Base-by-base conservation (phyloP, 2,329 filamentous ascomycete species). In the Cladobotryum protrusum region DNA sequence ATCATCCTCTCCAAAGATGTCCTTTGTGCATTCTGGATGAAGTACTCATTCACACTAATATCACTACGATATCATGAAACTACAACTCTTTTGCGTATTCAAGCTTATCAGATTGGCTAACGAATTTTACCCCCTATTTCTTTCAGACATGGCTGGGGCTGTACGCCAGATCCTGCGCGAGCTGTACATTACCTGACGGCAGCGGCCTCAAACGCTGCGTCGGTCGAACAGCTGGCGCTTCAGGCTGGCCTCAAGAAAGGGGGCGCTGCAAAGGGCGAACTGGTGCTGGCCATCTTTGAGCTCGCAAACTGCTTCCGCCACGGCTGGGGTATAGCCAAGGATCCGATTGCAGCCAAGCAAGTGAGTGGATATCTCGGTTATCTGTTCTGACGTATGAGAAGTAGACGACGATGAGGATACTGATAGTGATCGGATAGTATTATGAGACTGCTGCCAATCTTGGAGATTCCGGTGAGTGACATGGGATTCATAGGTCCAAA, bases 371-470 rank as follows among this genome's bases (percentile, higher is more conserved):
- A n/a, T 40, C 50, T 29, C 24, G 24, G 24, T 29, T 29, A 29
- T 29, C 24, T 8, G 24, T 29, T 4, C 24, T 29, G 24, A 29
- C 24, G 24, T 29, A 8, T 29, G 24, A 5, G 24, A 29, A 2
- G 11, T 29, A 8, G 76, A 77, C 59, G 44, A 34, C 24, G 18
- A 29, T 49, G 40, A 51, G 35, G 37, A 45, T 51, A 35, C 47
- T 41, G 6, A 24, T 24, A 24, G 11, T 33, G n/a, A 35, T 29
- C 34, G 49, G 13, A 50, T 76, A 95, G 78, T 99, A 97, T 69
- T 99, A 97, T 69, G 92, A 97, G 72, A 96, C 92, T 9, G 93
- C 93, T 24, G 93, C 93, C 53, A 97, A 99, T 67, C 73, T 99
- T 57, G 93, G 93, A 54, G 93, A 99, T 68, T 89, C 88, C 41